These are phyloP conservation scores for Torulaspora quercuum DNA, from an alignment of 805 yeast genomes.

Conservation along the genomic window DNA sequence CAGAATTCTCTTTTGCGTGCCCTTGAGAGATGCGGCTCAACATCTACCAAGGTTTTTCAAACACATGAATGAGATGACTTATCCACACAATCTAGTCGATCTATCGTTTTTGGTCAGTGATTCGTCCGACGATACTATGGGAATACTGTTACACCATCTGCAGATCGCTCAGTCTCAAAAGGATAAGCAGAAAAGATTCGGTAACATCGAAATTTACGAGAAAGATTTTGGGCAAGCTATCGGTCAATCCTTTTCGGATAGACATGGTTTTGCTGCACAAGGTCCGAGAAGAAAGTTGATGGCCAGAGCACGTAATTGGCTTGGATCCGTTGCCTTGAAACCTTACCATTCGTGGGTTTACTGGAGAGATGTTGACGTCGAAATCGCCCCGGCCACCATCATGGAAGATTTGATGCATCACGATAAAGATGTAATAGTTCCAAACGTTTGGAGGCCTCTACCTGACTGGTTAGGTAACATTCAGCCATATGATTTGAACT, in stretches of 20 bases:
- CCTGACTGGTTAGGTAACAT: conserved; percentile 84
- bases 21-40: conserved; percentile 85
- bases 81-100: conserved; percentile 84
- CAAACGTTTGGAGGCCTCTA: conserved; percentile 88
- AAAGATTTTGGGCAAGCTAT: conserved; percentile 91
- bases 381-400: conserved; percentile 77
- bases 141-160: conserved; percentile 54
- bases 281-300: conserved; percentile 91
- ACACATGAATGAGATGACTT: conserved; percentile 74
- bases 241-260: conserved; percentile 88
- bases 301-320: conserved; percentile 96
- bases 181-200: conserved; percentile 63
- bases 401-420: conserved; percentile 92
- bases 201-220: conserved; percentile 81
- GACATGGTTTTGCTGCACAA: conserved; percentile 95
- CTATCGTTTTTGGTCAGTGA: conserved; percentile 84
- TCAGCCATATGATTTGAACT: conserved; percentile 80
- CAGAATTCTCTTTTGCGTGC: conserved; percentile 80
- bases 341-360: conserved; percentile 95
- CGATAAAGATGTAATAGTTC: conserved; percentile 87
- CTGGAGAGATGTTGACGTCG: conserved; percentile 99
- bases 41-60: conserved; percentile 87
- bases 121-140: conserved; percentile 84
- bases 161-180: conserved; percentile 61
- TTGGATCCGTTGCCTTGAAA: conserved; percentile 75